These are phyloP conservation scores for Phlegmacium glaucopus DNA, from an alignment of 768 basidiomycete genomes.

Conservation along the genomic window DNA sequence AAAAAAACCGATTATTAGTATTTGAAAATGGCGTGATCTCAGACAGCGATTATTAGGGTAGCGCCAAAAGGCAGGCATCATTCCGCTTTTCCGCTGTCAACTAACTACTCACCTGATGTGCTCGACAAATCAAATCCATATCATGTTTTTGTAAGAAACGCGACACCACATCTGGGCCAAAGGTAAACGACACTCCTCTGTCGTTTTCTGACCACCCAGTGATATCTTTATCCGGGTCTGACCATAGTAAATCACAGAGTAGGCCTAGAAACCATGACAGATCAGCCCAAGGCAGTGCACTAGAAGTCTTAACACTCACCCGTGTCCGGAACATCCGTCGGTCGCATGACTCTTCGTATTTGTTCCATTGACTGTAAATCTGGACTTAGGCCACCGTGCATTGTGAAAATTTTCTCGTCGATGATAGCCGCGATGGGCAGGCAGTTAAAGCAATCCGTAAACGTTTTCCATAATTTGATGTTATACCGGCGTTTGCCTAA, in stretches of 20 bases:
- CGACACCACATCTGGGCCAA: slow-evolving; percentile 96
- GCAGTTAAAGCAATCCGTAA: slow-evolving; percentile 99
- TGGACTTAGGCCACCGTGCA: slow-evolving; percentile 97
- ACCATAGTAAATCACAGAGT: slow-evolving; percentile 96
- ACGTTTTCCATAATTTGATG: slow-evolving; percentile 99
- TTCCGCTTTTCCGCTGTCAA: neutral
- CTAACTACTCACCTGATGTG: slow-evolving; percentile 77
- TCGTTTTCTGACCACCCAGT: slow-evolving; percentile 99
- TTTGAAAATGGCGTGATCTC: neutral
- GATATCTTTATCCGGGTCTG: slow-evolving; percentile 99
- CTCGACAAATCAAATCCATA: slow-evolving; percentile 98
- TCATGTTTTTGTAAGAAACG: slow-evolving; percentile 99
- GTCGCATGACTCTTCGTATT: slow-evolving; percentile 98
- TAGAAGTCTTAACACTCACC: slow-evolving; percentile 45
- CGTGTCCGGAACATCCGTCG: slow-evolving; percentile 98
- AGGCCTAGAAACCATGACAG: slow-evolving; percentile 52
- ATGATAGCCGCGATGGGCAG: slow-evolving; percentile 99
- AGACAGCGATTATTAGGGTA: neutral
- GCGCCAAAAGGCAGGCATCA: neutral
- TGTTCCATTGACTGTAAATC: slow-evolving; percentile 99
- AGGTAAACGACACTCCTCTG: slow-evolving; percentile 97
- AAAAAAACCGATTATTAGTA: slow-evolving; percentile 3
- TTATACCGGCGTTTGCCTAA: slow-evolving; percentile 99
- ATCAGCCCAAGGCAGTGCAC: slow-evolving; percentile 1
- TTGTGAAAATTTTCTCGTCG: slow-evolving; percentile 99